Conservation (phyloP, 148 eudicot species). For the Vaccinium darrowii region DNA sequence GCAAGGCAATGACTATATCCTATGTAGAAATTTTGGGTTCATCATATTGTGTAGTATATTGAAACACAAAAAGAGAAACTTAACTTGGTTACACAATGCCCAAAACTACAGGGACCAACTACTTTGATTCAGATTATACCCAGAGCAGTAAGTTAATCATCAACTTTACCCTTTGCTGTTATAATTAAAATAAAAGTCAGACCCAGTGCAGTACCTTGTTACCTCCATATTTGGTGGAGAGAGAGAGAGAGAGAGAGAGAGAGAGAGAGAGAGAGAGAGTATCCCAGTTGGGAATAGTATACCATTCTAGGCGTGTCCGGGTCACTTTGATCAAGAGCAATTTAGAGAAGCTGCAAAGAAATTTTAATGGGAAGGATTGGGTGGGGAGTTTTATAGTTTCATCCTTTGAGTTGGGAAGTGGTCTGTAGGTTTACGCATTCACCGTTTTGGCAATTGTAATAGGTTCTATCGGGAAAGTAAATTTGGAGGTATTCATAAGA, state of each 20-base stretch:
- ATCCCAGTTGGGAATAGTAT: not conserved
- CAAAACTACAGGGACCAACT: too few relatives aligned
- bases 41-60: too few relatives aligned
- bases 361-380: not conserved
- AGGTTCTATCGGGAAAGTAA: not conserved
- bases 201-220: conserved; percentile 17
- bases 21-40: too few relatives aligned
- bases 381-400: not conserved
- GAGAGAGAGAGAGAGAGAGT: not conserved
- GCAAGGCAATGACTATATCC: not conserved
- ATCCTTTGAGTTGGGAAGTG: not conserved
- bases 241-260: not conserved
- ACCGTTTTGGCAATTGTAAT: not conserved
- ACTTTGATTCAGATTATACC: too few relatives aligned
- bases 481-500: not conserved
- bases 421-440: not conserved
- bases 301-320: not conserved
- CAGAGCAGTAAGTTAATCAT: too few relatives aligned
- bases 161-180: too few relatives aligned
- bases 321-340: not conserved
- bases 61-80: too few relatives aligned
- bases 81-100: too few relatives aligned
- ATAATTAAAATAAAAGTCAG: conserved; percentile 13
- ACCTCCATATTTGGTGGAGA: not conserved
- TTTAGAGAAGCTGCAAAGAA: not conserved